phyloP scores from a whole-genome alignment of 225 moss, liverwort and hornwort species.

The Physcomitrellopsis africana region DNA sequence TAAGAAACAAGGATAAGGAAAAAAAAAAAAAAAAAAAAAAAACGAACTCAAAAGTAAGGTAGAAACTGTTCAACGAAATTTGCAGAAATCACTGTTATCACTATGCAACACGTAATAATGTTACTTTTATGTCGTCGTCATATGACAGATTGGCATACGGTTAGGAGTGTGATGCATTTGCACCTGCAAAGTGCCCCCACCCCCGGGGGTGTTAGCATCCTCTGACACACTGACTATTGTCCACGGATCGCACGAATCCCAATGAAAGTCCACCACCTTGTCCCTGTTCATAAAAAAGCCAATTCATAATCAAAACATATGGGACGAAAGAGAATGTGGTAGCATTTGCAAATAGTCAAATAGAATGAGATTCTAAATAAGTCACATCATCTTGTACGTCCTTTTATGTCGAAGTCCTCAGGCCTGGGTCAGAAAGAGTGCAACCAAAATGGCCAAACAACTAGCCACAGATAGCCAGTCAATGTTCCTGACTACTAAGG shows the following conservation, averaged over 20 bases:
- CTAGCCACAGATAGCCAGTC: neutral
- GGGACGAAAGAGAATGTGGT: conserved; percentile 2
- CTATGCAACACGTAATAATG: neutral
- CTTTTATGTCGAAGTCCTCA: neutral
- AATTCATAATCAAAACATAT: neutral
- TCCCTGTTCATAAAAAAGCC: conserved; percentile 55
- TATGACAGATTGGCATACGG: neutral
- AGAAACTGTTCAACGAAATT: neutral
- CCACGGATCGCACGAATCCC: conserved; percentile 94
- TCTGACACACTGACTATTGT: conserved; percentile 89
- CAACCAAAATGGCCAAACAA: neutral
- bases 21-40: neutral
- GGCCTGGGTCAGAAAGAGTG: neutral
- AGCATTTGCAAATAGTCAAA: conserved; percentile 13
- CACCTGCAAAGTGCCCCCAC: conserved; percentile 97
- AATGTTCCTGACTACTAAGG: neutral
- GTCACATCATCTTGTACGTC: neutral
- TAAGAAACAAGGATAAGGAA: conserved; percentile 6
- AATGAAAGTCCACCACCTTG: conserved; percentile 96
- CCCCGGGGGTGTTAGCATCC: conserved; percentile 77
- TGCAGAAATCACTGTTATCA: neutral
- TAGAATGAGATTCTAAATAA: neutral
- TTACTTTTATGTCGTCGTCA: neutral
- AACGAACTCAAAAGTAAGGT: neutral
- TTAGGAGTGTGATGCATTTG: neutral